These are phyloP conservation scores for Brassica juncea DNA, from an alignment of 345 rosid species.

Conservation along the genomic window DNA sequence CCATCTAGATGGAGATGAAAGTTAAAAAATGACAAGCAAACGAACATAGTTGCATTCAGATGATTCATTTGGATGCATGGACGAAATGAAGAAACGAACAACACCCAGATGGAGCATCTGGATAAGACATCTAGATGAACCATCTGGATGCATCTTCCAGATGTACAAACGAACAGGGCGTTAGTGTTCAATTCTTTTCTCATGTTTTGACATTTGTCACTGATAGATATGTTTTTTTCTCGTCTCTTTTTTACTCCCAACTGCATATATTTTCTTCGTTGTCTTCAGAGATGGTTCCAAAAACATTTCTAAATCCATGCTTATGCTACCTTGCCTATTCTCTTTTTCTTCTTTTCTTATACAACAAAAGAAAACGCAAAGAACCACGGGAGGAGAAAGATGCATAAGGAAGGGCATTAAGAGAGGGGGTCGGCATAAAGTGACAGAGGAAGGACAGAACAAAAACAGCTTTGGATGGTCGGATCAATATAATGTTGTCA, in stretches of 20 bases:
- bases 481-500: slow-evolving; percentile 40
- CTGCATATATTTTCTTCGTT: background rate
- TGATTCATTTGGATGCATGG: too few relatives aligned
- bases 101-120: too few relatives aligned
- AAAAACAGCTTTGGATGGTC: slow-evolving; percentile 42
- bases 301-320: background rate
- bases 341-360: background rate
- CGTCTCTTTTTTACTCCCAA: background rate
- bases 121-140: too few relatives aligned
- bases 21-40: too few relatives aligned
- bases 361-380: slow-evolving; percentile 21
- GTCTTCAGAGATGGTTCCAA: background rate
- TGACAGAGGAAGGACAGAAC: slow-evolving; percentile 33
- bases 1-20: too few relatives aligned
- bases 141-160: too few relatives aligned
- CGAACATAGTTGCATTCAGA: too few relatives aligned
- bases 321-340: background rate
- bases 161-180: too few relatives aligned
- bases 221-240: background rate
- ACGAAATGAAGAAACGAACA: too few relatives aligned
- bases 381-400: slow-evolving; percentile 3
- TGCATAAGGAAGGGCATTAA: background rate
- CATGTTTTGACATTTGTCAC: background rate
- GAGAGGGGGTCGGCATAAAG: slow-evolving; percentile 33
- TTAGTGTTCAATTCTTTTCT: background rate